Evolutionary conservation across 306 rosid species (phyloP), one percentile per base, ranked within the genome.

Genomic region (Dryas drummondii): DNA sequence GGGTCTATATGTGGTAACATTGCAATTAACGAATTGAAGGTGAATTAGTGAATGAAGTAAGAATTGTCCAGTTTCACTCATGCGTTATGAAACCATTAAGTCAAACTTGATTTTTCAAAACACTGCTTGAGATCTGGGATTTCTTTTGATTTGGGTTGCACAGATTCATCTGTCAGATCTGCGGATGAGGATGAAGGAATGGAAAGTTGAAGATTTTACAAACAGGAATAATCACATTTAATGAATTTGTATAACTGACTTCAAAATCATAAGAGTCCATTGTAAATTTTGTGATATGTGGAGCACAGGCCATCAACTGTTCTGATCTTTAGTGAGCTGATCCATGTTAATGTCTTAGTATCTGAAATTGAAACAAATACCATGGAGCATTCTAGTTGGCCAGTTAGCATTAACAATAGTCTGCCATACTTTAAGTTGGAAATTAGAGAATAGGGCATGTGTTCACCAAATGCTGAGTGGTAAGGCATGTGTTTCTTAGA

Each of bases 1-100:
- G 6, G 14, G 40, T 57, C 22, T 40, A 57, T 41, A 40, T 37
- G 37, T 14, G 68, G 19, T 63, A n/a, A 63, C 49, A 54, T 54
- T 54, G 59, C 19, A 54, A 54, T n/a, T n/a, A 54, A 56, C 6
- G 32, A 56, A 56, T 51, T 51, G 55, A 62, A 15, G 68, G 68
- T 62, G 47, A 19, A 62, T 41, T 13, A 3, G 14, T 5, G 1
- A 10, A 40, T 62, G 67, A 48, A 40, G 48, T 59, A 59, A 45
- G 65, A 11, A 27, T 40, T 27, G 8, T 56, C 19, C 14, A 11
- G 62, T 56, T 9, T 56, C 62, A 56, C 40, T 56, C 3, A 5
- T 59, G 64, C 26, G 44, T 59, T 32, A 59, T 2, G 4, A 62
- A 62, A 40, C 0, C 67, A 40, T 62, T 7, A 40, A 40, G 48